Base-by-base conservation (phyloP, 2,329 filamentous ascomycete genomes). In the Pyrenophora seminiperda region DNA sequence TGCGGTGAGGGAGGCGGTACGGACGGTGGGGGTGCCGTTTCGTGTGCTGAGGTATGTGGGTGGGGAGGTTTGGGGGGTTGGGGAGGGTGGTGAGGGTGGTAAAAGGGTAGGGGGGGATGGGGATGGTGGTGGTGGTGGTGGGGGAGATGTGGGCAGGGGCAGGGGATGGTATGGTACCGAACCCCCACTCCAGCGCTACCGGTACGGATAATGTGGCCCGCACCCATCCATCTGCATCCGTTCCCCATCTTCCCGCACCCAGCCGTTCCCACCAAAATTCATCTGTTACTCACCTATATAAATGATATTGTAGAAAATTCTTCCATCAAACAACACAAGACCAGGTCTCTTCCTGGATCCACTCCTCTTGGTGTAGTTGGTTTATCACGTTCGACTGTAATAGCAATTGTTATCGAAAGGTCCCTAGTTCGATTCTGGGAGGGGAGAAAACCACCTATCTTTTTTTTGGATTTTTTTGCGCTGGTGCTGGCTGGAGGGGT, bases 361-460 rank as follows among this genome's bases (percentile, higher is more conserved):
- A 37, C 61, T 65, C 61, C 61, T 56, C 61, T 65, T 65, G 61
- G 61, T 65, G 61, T 65, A 65, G 65, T 71, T 70, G 67, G 68
- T 66, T 27, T 65, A 70, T 69, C 65, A 68, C 67, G 65, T 69
- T 69, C 64, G 65, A 64, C 65, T 68, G 66, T 67, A 68, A 70
- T 66, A 61, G 57, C 50, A 50, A 43, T 65, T 68, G 63, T 62
- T 53, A 68, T 65, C 67, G 59, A 69, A 70, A 70, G 63, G 67
- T 63, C 58, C 56, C 61, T 63, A 57, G 59, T 63, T 63, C 61
- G 59, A 63, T 63, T 62, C 57, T 57, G 64, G 66, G 61, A 67
- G 64, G 54, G 67, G 66, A 68, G 66, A 69, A 47, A 19, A 47
- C 40, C 44, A 50, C 54, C 47, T 6, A 17, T 41, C 42, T 27